Base-by-base conservation (phyloP, 108 stramenopile genomes). In the Mayamaea pseudoterrestris region DNA sequence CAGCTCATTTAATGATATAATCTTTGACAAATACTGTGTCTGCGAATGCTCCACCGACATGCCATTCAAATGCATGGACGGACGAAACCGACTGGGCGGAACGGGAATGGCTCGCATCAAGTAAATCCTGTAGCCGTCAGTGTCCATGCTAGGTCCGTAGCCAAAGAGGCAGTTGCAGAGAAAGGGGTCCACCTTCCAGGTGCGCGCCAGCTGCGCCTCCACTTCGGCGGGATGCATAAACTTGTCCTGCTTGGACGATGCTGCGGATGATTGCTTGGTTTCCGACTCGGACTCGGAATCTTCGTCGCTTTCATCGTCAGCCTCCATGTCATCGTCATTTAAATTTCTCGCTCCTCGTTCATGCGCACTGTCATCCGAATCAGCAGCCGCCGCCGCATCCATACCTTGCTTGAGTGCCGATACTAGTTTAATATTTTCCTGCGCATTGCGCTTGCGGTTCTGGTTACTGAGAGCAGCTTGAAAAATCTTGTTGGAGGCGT, bases 31-130 rank as follows among this genome's bases (percentile, higher is more conserved):
- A 27, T 92, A 78, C 27, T 59, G 44, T 31, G 96, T 99, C 50
- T 98, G 99, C 12, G 91, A 75, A 59, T 99, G 96, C 68, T 99
- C 99, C 17, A 86, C 90, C 5, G 69, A 56, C 69, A 90, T 73
- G 44, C 69, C 90, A 9, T 76, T 96, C 68, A 99, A 50, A 13
- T 69, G 44, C 64, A 93, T 88, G 5, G 96, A 87, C 12, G 99
- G 99, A 14, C 99, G 90, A 63, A 97, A 99, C 18, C 95, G 71
- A 13, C 76, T 83, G 8, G 96, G 96, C 5, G 98, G 91, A 29
- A 99, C 96, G 13, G 85, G 66, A 23, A 99, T 56, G 22, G 74
- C 73, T 32, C 84, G 80, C 31, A 85, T 23, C 43, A 99, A 99
- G 65, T 95, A 98, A 20, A 89, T 46, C 16, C 66, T 57, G 41